phyloP scores from a whole-genome alignment of 2,329 filamentous ascomycete species.

The Diaporthe eres region DNA sequence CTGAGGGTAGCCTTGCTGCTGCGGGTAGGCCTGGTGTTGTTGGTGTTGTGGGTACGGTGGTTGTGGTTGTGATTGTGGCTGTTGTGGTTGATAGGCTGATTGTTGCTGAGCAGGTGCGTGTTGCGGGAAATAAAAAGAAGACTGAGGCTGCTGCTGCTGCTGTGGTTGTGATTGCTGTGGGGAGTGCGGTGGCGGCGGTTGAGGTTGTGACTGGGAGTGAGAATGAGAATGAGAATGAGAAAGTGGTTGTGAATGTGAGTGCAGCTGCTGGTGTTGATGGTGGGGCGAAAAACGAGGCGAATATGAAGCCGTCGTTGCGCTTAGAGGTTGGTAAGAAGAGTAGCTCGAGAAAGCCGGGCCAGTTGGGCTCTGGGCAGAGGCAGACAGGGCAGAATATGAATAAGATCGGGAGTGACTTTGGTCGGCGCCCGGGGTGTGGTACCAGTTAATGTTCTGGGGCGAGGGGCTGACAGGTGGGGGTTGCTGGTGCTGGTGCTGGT shows the following conservation, averaged over 20 bases:
- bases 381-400: constrained; percentile 41
- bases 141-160: constrained; percentile 5
- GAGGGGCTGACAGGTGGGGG: constrained; percentile 36
- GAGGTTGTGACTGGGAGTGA: constrained; percentile 8
- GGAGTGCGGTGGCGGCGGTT: not conserved
- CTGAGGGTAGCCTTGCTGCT: constrained; percentile 37
- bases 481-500: constrained; percentile 34
- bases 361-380: constrained; percentile 39
- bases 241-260: not conserved
- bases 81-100: constrained; percentile 28
- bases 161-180: not conserved
- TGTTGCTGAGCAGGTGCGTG: constrained; percentile 31
- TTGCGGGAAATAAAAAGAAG: constrained; percentile 23
- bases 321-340: constrained; percentile 39
- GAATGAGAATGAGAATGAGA: not conserved
- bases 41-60: constrained; percentile 1
- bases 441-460: constrained; percentile 38
- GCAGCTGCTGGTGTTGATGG: constrained; percentile 35
- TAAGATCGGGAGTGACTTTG: constrained; percentile 38
- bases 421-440: constrained; percentile 37
- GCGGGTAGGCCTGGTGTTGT: constrained; percentile 30
- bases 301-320: constrained; percentile 29
- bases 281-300: constrained; percentile 38
- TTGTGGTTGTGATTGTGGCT: constrained; percentile 1
- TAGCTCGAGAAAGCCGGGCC: constrained; percentile 33